These are phyloP conservation scores for Solanum bulbocastanum DNA, from an alignment of 257 asterid species.

Conservation along the genomic window DNA sequence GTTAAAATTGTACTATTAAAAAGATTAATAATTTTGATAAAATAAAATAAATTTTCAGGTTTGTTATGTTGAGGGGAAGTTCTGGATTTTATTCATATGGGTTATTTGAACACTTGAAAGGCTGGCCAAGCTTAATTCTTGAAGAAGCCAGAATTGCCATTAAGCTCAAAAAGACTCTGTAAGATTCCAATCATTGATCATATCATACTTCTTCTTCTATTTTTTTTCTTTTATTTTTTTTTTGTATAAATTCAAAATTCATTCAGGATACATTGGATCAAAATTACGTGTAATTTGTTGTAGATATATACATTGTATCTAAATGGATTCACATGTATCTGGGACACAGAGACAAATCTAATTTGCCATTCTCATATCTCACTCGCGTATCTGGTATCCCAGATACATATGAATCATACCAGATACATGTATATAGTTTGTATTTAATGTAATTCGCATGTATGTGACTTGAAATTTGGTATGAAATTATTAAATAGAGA, in stretches of 20 bases:
- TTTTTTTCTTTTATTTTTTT: too few species aligned
- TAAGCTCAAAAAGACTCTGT: slow-evolving; percentile 21
- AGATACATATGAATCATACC: not conserved
- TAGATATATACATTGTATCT: too few species aligned
- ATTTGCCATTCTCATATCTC: not conserved
- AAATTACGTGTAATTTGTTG: not conserved
- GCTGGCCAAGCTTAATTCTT: slow-evolving; percentile 50
- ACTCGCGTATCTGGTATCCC: too few species aligned
- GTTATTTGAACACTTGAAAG: slow-evolving; percentile 38
- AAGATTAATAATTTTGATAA: not conserved
- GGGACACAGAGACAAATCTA: too few species aligned
- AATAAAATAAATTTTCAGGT: slow-evolving; percentile 19
- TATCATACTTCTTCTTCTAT: not conserved
- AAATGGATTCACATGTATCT: too few species aligned
- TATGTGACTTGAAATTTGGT: too few species aligned
- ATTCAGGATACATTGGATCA: too few species aligned
- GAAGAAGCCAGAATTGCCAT: slow-evolving; percentile 43
- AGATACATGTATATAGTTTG: not conserved
- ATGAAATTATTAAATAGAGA: not conserved
- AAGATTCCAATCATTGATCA: not conserved
- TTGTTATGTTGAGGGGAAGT: slow-evolving; percentile 44
- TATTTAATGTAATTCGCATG: too few species aligned
- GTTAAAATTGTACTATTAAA: not conserved
- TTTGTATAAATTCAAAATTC: not conserved
- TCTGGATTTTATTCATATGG: slow-evolving; percentile 63